phyloP scores from a whole-genome alignment of 768 basidiomycete species.

The Termitomyces sp. region DNA sequence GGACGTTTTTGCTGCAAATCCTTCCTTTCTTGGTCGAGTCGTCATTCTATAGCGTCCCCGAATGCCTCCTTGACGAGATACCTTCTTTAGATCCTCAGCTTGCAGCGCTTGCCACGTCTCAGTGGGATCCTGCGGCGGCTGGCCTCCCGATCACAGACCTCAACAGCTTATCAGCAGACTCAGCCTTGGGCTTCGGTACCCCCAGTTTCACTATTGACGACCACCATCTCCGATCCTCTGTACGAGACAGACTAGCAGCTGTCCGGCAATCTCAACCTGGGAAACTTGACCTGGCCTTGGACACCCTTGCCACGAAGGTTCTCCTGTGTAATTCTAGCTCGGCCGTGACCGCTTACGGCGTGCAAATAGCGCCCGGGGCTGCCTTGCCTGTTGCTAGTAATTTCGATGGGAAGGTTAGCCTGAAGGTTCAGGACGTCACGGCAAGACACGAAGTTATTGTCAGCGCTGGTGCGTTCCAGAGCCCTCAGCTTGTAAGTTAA shows the following conservation, averaged over 20 bases:
- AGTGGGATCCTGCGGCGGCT: not conserved
- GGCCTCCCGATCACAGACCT: slow-evolving; percentile 17
- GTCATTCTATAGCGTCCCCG: slow-evolving; percentile 12
- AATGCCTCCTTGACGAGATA: slow-evolving; percentile 15
- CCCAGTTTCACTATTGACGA: slow-evolving; percentile 19
- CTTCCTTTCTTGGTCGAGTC: slow-evolving; percentile 18
- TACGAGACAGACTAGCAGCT: slow-evolving; percentile 17
- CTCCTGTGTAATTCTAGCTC: slow-evolving; percentile 14
- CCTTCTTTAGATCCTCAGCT: slow-evolving; percentile 17
- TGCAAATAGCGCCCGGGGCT: slow-evolving; percentile 18
- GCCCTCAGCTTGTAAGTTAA: slow-evolving; percentile 18
- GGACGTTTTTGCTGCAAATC: not conserved
- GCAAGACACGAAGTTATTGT: slow-evolving; percentile 22
- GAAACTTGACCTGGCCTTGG: slow-evolving; percentile 14
- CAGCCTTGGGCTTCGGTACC: slow-evolving; percentile 12
- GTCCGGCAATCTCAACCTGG: slow-evolving; percentile 10
- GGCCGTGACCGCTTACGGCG: slow-evolving; percentile 17
- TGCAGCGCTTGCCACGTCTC: slow-evolving; percentile 12
- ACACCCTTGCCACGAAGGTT: slow-evolving; percentile 22
- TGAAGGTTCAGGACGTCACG: slow-evolving; percentile 14
- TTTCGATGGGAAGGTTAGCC: slow-evolving; percentile 19
- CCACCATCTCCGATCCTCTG: slow-evolving; percentile 18
- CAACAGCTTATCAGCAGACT: slow-evolving; percentile 16
- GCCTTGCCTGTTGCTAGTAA: slow-evolving; percentile 21
- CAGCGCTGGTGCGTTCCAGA: slow-evolving; percentile 23